Evolutionary conservation across 75 land plant species (phyloP), one percentile per base, ranked within the genome.

Genomic region (Pinus tabuliformis): DNA sequence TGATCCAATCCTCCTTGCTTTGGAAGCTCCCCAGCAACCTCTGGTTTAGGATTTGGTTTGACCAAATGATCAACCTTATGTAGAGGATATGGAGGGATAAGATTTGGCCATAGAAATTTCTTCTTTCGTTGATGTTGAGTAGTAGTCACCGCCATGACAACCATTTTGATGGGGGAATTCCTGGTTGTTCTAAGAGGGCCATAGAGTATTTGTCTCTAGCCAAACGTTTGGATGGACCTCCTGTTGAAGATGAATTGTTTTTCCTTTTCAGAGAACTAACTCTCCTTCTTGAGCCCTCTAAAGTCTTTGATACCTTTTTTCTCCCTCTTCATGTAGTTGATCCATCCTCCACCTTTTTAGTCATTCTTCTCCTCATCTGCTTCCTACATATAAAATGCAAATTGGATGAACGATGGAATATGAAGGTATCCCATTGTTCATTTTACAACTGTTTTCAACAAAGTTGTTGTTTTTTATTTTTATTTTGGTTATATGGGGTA

Each of bases 181-280:
- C 90, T 78, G 13, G 87, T 89, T 24, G 87, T 39, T 22, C 86
- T 89, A 26, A 59, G 58, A 8, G 89, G 86, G 20, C 91, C 89
- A 66, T 76, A 6, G 42, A n/a, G 49, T 62, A 18, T 63, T 75
- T 87, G 63, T 84, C 86, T 37, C 83, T 82, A 16, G 83, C 65
- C 6, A 57, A 30, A 12, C 90, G 87, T 72, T 88, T 85, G 26
- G 85, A 71, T 12, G 87, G 77, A 17, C 75, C 56, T 5, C 77
- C 45, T 5, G 63, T 20, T 21, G 76, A 58, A 62, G 78, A 77
- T 2, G 56, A 21, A 17, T 20, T 26, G 33, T 49, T 56, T 54
- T 73, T 73, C 63, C 63, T 73, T 59, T 56, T 73, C 12, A 26
- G 18, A 28, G 28, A 28, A 26, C 13, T 18, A 20, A 60, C 75